Percentiles rank a stretch among this genome's conserved stretches.
phyloP scores from a whole-genome alignment of 768 basidiomycete genomes.

The Butyriboletus loyo region DNA sequence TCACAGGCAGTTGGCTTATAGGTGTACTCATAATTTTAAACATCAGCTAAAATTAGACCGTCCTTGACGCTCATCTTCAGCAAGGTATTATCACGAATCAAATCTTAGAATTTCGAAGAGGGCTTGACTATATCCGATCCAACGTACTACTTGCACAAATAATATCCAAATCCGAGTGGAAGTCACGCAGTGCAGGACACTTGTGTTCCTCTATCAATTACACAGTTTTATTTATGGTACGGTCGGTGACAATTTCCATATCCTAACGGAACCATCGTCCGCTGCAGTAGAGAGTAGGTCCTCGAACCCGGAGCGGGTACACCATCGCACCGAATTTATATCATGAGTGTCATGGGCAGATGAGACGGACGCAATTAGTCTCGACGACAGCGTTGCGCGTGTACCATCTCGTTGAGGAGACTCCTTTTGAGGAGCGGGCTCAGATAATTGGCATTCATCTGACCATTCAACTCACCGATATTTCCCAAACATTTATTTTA shows the following conservation, averaged over 20 bases:
- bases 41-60: too few species aligned
- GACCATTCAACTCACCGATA: conserved; percentile 45
- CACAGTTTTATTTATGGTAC: neutral
- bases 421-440: conserved; percentile 13
- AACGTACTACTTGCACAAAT: too few species aligned
- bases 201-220: too few species aligned
- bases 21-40: too few species aligned
- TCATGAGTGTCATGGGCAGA: conserved; percentile 82
- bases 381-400: conserved; percentile 31
- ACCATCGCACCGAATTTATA: conserved; percentile 85
- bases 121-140: too few species aligned
- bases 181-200: too few species aligned
- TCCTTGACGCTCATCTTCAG: too few species aligned
- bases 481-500: conserved; percentile 73
- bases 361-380: conserved; percentile 53
- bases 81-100: too few species aligned
- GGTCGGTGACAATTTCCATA: conserved; percentile 59
- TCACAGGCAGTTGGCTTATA: too few species aligned
- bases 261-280: conserved; percentile 77
- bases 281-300: conserved; percentile 77
- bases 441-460: neutral
- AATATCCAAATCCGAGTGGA: too few species aligned
- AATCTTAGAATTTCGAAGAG: too few species aligned
- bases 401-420: conserved; percentile 6
- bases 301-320: conserved; percentile 59